These are phyloP conservation scores for Cladosporium sp. DNA, from an alignment of 2,329 filamentous ascomycete species.

Conservation along the genomic window DNA sequence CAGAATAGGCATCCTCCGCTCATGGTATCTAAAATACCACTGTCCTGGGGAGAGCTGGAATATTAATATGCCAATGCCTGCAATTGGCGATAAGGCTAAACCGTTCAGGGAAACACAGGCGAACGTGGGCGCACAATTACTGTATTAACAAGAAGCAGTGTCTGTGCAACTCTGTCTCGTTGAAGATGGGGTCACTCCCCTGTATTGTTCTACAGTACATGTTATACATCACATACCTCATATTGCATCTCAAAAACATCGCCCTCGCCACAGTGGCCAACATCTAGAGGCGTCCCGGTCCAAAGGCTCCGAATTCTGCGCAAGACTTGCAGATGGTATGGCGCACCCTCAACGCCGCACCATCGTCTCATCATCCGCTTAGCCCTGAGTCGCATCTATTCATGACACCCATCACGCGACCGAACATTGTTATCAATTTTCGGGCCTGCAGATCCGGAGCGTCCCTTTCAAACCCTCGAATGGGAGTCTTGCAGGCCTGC, in stretches of 20 bases:
- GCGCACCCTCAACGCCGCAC: conserved; percentile 1
- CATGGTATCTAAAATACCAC: neutral
- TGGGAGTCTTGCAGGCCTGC: neutral
- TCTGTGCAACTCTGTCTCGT: neutral
- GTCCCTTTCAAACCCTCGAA: neutral
- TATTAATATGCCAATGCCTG: neutral
- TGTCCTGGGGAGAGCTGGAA: neutral
- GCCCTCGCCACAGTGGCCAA: neutral
- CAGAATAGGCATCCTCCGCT: neutral
- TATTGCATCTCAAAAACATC: neutral
- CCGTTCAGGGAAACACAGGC: neutral
- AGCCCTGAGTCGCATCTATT: conserved; percentile 3
- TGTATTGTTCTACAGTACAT: neutral
- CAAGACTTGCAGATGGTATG: neutral
- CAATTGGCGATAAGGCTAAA: neutral
- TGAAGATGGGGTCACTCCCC: neutral
- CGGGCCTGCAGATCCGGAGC: conserved; percentile 8
- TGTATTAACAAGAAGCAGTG: neutral
- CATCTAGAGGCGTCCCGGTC: neutral
- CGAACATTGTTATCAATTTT: neutral
- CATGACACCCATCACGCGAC: conserved; percentile 4
- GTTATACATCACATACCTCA: neutral
- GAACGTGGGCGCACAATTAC: neutral
- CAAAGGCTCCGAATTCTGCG: neutral
- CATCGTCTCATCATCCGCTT: conserved; percentile 14